These are phyloP conservation scores for Sclerotinia glacialis DNA, from an alignment of 2,329 filamentous ascomycete species.

Conservation along the genomic window DNA sequence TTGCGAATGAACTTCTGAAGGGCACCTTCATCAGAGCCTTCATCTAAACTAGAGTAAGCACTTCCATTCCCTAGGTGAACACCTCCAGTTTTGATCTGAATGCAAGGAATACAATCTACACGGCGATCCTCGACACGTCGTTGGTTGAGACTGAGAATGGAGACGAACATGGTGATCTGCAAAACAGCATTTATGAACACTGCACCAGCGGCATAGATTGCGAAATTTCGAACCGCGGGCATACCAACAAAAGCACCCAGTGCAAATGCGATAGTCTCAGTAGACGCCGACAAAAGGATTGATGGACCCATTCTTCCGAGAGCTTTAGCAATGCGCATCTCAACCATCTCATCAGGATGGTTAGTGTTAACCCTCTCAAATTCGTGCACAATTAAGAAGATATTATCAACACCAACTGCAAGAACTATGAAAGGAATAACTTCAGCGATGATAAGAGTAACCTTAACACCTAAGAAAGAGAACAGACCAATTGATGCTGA, in stretches of 20 bases:
- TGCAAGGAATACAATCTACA: slow-evolving; percentile 88
- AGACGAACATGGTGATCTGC: slow-evolving; percentile 95
- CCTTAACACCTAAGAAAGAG: slow-evolving; percentile 86
- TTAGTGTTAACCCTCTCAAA: slow-evolving; percentile 93
- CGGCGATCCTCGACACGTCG: slow-evolving; percentile 82
- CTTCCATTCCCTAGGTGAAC: slow-evolving; percentile 63
- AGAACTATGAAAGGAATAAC: slow-evolving; percentile 97
- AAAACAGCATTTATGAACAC: slow-evolving; percentile 97
- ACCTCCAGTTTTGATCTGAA: slow-evolving; percentile 73
- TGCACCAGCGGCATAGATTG: slow-evolving; percentile 90
- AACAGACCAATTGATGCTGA: slow-evolving; percentile 93
- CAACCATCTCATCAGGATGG: slow-evolving; percentile 83
- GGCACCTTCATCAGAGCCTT: slow-evolving; percentile 74
- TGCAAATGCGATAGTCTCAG: slow-evolving; percentile 90
- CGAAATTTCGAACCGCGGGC: slow-evolving; percentile 97
- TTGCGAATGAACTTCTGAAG: slow-evolving; percentile 89
- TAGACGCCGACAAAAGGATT: slow-evolving; percentile 90
- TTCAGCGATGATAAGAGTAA: slow-evolving; percentile 95
- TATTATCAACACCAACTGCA: slow-evolving; percentile 96
- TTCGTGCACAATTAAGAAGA: slow-evolving; percentile 97
- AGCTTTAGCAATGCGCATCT: slow-evolving; percentile 80
- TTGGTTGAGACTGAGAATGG: slow-evolving; percentile 88
- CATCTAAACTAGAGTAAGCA: slow-evolving; percentile 38
- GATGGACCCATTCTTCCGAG: slow-evolving; percentile 97
- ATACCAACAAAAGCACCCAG: slow-evolving; percentile 93